Conservation (phyloP, 2,329 filamentous ascomycete genomes). For the Trichoderma sp. region DNA sequence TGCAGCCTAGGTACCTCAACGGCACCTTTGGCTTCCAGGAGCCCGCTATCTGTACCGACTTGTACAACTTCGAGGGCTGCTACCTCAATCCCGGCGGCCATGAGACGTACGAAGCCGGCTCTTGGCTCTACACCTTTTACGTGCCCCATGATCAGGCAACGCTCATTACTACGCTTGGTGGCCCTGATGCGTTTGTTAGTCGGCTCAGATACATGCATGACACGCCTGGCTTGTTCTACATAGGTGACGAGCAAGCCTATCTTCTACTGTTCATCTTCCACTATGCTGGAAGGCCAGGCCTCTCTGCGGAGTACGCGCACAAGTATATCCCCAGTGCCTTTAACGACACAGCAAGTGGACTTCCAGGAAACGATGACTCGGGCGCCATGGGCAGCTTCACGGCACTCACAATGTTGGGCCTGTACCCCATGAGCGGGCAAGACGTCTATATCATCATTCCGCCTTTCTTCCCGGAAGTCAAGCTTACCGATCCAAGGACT, state of each 20-base stretch:
- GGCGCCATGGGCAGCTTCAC: constrained; percentile 59
- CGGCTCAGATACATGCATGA: constrained; percentile 68
- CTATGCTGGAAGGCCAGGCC: constrained; percentile 65
- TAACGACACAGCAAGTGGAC: constrained; percentile 63
- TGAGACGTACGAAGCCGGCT: constrained; percentile 67
- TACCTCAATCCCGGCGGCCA: constrained; percentile 36
- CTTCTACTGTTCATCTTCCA: constrained; percentile 61
- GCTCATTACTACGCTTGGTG: constrained; percentile 60
- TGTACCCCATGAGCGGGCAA: constrained; percentile 58
- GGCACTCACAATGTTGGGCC: constrained; percentile 54
- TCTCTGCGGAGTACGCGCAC: constrained; percentile 58
- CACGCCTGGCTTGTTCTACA: constrained; percentile 63
- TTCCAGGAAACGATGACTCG: constrained; percentile 57
- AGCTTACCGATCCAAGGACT: constrained; percentile 37
- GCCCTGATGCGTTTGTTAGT: constrained; percentile 56
- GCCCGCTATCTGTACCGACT: constrained; percentile 47
- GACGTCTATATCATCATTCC: constrained; percentile 56
- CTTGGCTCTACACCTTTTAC: constrained; percentile 72
- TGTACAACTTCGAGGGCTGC: constrained; percentile 50
- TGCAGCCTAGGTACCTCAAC: constrained; percentile 68
- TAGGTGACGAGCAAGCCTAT: constrained; percentile 64
- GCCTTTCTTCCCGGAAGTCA: constrained; percentile 54
- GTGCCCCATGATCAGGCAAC: constrained; percentile 51
- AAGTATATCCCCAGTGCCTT: constrained; percentile 69
- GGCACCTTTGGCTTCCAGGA: constrained; percentile 69